phyloP scores from a whole-genome alignment of 129 eudicot genomes.

The Helichrysum umbraculigerum region DNA sequence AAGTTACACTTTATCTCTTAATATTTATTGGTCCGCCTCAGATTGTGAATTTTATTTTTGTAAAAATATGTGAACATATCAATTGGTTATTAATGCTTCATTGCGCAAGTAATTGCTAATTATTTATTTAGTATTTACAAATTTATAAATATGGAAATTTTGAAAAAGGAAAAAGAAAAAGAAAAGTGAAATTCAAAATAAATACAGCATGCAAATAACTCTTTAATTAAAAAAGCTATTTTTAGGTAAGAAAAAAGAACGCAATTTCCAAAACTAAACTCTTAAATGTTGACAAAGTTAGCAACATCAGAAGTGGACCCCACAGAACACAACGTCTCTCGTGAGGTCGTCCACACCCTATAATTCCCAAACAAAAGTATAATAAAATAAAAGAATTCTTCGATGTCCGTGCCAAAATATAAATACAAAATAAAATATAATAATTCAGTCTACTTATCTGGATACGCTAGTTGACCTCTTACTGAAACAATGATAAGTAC shows the following conservation, averaged over 20 bases:
- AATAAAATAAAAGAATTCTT: constrained; percentile 20
- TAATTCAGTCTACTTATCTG: background rate
- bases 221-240: background rate
- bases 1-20: no score
- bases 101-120: no score
- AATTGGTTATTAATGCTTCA: no score
- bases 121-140: no score
- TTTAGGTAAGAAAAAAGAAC: constrained; percentile 2
- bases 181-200: no score
- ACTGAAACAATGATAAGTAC: background rate
- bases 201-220: no score
- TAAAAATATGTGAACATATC: no score
- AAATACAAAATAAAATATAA: background rate
- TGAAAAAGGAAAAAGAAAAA: no score
- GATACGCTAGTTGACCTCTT: background rate
- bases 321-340: constrained; percentile 1
- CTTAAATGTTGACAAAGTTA: constrained; percentile 6
- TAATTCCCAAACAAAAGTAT: constrained; percentile 8
- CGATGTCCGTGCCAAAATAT: constrained; percentile 14
- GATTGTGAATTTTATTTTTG: no score
- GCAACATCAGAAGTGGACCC: constrained; percentile 8
- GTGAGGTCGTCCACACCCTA: constrained; percentile 31
- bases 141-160: no score
- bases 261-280: constrained; percentile 19
- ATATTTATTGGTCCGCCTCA: no score